Percentiles rank a stretch among this genome's conserved stretches.
These are phyloP conservation scores for Mucor racemosus DNA, from an alignment of 371 early-diverging fungal genomes.

Conservation along the genomic window DNA sequence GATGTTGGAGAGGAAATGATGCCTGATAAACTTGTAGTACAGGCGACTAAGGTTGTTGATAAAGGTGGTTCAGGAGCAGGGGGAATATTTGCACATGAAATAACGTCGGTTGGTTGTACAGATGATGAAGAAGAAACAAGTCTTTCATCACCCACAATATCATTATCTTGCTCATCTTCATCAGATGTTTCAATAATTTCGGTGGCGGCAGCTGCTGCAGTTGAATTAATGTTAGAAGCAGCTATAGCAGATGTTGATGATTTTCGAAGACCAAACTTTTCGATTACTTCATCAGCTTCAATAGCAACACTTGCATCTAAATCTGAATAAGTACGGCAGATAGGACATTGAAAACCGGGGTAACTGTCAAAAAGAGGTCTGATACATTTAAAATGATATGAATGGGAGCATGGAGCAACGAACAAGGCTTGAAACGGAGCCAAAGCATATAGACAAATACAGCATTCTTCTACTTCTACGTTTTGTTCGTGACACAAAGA, in stretches of 20 bases:
- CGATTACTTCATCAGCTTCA: constrained; percentile 64
- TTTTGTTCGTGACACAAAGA: constrained; percentile 3
- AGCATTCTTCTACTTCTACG: constrained; percentile 75
- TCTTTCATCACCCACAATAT: constrained; percentile 1
- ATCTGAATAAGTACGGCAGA: constrained; percentile 94
- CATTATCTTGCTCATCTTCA: constrained; percentile 1
- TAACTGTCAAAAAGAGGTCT: constrained; percentile 73
- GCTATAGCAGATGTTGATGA: not conserved
- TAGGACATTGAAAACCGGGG: constrained; percentile 90
- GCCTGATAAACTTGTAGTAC: constrained; percentile 30
- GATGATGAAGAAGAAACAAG: constrained; percentile 7
- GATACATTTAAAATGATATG: constrained; percentile 95
- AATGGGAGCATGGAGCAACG: constrained; percentile 93
- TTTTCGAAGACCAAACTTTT: constrained; percentile 33
- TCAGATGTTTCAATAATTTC: not conserved
- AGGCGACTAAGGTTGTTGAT: constrained; percentile 27
- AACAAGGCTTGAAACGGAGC: constrained; percentile 53
- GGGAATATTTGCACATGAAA: constrained; percentile 8
- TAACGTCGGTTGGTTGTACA: constrained; percentile 12
- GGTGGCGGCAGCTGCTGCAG: not conserved
- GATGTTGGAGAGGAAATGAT: constrained; percentile 15
- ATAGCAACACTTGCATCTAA: constrained; percentile 84
- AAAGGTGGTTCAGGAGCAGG: constrained; percentile 20
- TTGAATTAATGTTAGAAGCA: not conserved
- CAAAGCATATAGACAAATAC: constrained; percentile 91